A percentile compares a stretch with the other conserved stretches of the same genome.
These are phyloP conservation scores for Theileria annulata DNA, from an alignment of 169 alveolate genomes.

Conservation along the genomic window DNA sequence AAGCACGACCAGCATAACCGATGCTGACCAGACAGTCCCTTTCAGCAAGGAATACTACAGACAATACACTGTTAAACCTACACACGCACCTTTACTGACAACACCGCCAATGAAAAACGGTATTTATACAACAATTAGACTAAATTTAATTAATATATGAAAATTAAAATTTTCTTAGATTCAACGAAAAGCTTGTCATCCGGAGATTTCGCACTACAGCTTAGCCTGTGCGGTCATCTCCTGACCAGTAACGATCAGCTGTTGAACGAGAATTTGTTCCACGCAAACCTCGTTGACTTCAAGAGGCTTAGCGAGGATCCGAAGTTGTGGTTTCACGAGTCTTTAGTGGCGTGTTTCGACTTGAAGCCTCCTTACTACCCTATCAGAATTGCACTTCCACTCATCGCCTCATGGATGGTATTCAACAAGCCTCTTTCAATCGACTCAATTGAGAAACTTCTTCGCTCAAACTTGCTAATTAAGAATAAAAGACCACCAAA, in stretches of 20 bases:
- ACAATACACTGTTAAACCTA: constrained; percentile 1
- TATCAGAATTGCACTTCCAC: constrained; percentile 85
- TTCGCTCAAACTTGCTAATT: constrained; percentile 51
- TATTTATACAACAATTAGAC: not conserved
- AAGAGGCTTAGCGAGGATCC: constrained; percentile 84
- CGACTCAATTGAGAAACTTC: constrained; percentile 74
- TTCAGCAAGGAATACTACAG: constrained; percentile 9
- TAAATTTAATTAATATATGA: not conserved
- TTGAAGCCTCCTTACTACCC: constrained; percentile 88
- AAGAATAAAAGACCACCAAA: not conserved
- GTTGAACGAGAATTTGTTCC: constrained; percentile 62
- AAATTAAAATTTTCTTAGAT: not conserved
- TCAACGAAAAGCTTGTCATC: not conserved
- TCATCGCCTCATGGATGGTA: constrained; percentile 86
- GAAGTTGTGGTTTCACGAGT: constrained; percentile 86
- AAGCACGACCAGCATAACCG: not conserved
- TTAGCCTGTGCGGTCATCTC: constrained; percentile 82
- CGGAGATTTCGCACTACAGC: constrained; percentile 49
- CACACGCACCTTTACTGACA: not conserved
- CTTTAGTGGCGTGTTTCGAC: constrained; percentile 86
- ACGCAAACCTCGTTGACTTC: constrained; percentile 76
- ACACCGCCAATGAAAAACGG: not conserved
- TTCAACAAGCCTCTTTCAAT: constrained; percentile 86
- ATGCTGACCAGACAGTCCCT: constrained; percentile 2
- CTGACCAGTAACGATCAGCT: constrained; percentile 63